phyloP scores from a whole-genome alignment of 805 yeast genomes.

The Naumovozyma castellii region DNA sequence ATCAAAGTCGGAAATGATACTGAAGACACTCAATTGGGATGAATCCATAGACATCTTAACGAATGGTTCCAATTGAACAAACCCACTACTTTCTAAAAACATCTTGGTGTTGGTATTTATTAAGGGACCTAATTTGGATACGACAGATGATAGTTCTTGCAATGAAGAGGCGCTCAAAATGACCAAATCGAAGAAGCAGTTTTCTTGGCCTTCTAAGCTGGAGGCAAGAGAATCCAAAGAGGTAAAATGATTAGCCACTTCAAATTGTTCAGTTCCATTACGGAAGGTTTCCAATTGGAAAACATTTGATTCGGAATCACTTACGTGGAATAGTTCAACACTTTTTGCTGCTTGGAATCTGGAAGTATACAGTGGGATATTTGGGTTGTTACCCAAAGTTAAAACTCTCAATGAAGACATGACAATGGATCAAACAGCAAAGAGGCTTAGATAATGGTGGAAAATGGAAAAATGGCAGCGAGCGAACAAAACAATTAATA shows the following conservation, averaged over 20 bases:
- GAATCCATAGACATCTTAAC: conserved; percentile 37
- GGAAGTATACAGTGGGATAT: conserved; percentile 24
- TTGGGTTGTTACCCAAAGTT: conserved; percentile 25
- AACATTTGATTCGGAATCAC: conserved; percentile 17
- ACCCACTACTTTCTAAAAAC: conserved; percentile 61
- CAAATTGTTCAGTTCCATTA: conserved; percentile 22
- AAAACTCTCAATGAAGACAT: conserved; percentile 24
- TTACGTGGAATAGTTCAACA: conserved; percentile 27
- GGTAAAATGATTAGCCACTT: conserved; percentile 21
- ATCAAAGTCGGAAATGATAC: conserved; percentile 57
- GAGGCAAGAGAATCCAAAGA: conserved; percentile 14
- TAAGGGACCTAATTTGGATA: conserved; percentile 32
- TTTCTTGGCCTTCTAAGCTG: conserved; percentile 3
- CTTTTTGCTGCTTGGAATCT: conserved; percentile 30
- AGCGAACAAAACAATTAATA: not conserved
- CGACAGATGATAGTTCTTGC: conserved; percentile 40
- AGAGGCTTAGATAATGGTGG: not conserved
- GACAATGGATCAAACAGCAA: not conserved
- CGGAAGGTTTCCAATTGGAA: conserved; percentile 19
- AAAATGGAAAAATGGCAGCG: not conserved
- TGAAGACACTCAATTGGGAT: conserved; percentile 35
- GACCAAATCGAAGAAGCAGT: conserved; percentile 34
- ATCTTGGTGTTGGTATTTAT: conserved; percentile 41
- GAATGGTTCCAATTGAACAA: conserved; percentile 63
- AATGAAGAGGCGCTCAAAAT: conserved; percentile 40